Evolutionary conservation across 2,329 filamentous ascomycete species (phyloP), one percentile per base, ranked within the genome.

Genomic region (Curvularia hawaiiensis): DNA sequence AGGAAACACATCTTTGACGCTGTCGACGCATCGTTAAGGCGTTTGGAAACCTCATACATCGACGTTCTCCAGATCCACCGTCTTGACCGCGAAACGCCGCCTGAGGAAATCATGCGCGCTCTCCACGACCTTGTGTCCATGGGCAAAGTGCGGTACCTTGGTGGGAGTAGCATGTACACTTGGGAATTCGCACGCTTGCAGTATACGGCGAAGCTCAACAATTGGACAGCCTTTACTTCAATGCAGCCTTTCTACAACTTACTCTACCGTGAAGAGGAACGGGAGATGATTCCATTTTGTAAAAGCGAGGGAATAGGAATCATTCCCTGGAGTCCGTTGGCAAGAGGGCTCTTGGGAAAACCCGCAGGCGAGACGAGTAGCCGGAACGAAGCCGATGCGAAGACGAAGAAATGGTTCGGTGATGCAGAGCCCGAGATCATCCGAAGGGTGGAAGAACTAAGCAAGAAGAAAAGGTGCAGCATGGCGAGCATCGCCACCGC

Each of bases 1-100:
- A 40, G 33, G 9, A 39, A 50, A 44, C 41, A 44, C 14, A 78
- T 79, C 26, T 71, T 79, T 47, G 74, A 78, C 35, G 77, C 77
- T 0, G 77, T 79, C 0, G 45, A 55, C 1, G 44, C 39, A 18
- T 50, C 44, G 16, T 24, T 59, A 7, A 26, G 47, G 18, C 45
- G 60, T n/a, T 40, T 70, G 14, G 57, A 59, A 3, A 68, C 66
- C 9, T 26, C 30, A 2, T 70, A 70, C 49, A 63, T 70, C 50
- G 68, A 69, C 38, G 62, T 70, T 4, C 52, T 70, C 6, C 64
- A 66, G 48, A 53, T 69, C n/a, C 68, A 71, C 24, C 64, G 68
- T 9, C 38, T 65, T 1, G 66, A 70, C 33, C 53, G 40, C 0
- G 54, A 59, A 1, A 54, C 50, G 0, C 59, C 63, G 3, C 50